These are phyloP conservation scores for Elsinoe ampelina DNA, from an alignment of 2,329 filamentous ascomycete genomes.

Conservation along the genomic window DNA sequence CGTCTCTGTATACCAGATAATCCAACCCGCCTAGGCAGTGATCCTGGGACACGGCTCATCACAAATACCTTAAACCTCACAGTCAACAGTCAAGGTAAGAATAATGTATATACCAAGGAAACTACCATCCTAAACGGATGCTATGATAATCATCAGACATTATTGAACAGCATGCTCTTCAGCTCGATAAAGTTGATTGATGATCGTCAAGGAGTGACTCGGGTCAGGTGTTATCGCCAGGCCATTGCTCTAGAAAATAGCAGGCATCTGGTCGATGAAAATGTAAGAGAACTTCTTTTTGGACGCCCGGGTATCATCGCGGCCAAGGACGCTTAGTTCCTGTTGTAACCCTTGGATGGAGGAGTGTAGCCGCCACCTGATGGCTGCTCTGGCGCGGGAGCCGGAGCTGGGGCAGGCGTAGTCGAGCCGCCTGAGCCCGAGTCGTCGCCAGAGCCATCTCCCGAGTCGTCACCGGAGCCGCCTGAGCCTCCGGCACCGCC, in stretches of 20 bases:
- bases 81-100: no score
- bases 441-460: neutral
- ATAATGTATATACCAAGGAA: no score
- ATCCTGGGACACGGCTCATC: no score
- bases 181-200: no score
- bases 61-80: no score
- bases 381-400: neutral
- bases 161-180: no score
- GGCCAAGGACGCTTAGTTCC: neutral
- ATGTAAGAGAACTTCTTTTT: neutral
- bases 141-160: no score
- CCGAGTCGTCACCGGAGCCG: neutral
- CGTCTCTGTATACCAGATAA: no score
- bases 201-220: neutral
- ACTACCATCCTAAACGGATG: no score
- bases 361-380: constrained; percentile 6
- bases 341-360: constrained; percentile 4
- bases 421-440: neutral
- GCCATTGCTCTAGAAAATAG: neutral
- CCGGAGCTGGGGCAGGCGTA: neutral
- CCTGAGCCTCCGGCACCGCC: no score
- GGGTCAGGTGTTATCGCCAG: neutral
- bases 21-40: no score
- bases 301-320: neutral
- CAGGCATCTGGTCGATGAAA: neutral